A percentile compares a stretch with the other conserved stretches of the same genome.
phyloP scores from a whole-genome alignment of 768 basidiomycete genomes.

The Calocera viscosa region DNA sequence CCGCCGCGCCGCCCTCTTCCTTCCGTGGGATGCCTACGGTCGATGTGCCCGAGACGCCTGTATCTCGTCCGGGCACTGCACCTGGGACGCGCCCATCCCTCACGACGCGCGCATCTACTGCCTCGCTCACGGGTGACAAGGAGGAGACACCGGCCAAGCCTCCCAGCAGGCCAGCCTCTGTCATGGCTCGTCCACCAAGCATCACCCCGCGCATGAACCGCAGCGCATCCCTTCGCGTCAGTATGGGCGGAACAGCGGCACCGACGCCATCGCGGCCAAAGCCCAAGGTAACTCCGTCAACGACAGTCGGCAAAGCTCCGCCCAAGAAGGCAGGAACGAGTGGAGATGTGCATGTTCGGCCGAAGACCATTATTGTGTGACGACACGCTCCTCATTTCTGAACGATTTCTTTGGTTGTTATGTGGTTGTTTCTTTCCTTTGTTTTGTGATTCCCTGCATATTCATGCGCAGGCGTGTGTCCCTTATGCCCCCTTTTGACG shows the following conservation, averaged over 20 bases:
- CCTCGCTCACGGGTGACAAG: slow-evolving; percentile 19
- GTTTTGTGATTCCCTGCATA: not conserved
- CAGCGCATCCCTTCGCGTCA: slow-evolving; percentile 56
- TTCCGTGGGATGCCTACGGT: slow-evolving; percentile 32
- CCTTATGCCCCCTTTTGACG: not conserved
- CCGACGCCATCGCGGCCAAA: slow-evolving; percentile 1
- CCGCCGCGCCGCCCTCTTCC: slow-evolving; percentile 38
- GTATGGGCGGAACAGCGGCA: slow-evolving; percentile 39
- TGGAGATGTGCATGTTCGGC: not conserved
- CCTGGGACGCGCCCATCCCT: slow-evolving; percentile 15
- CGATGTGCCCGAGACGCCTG: slow-evolving; percentile 36
- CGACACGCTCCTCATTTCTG: not conserved
- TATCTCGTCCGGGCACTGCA: slow-evolving; percentile 20
- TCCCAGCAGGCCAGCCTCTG: not conserved
- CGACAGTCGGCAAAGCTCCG: not conserved
- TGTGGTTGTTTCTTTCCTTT: not conserved
- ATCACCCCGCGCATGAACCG: slow-evolving; percentile 61
- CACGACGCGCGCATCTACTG: slow-evolving; percentile 21
- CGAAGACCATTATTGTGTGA: not conserved
- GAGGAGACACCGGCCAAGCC: slow-evolving; percentile 12
- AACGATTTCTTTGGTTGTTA: not conserved
- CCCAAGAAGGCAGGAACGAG: not conserved
- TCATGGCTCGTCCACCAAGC: slow-evolving; percentile 31
- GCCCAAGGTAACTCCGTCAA: not conserved
- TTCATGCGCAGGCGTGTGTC: not conserved